These are phyloP conservation scores for Trichothecium sympodiale DNA, from an alignment of 2,329 filamentous ascomycete genomes.

Conservation along the genomic window DNA sequence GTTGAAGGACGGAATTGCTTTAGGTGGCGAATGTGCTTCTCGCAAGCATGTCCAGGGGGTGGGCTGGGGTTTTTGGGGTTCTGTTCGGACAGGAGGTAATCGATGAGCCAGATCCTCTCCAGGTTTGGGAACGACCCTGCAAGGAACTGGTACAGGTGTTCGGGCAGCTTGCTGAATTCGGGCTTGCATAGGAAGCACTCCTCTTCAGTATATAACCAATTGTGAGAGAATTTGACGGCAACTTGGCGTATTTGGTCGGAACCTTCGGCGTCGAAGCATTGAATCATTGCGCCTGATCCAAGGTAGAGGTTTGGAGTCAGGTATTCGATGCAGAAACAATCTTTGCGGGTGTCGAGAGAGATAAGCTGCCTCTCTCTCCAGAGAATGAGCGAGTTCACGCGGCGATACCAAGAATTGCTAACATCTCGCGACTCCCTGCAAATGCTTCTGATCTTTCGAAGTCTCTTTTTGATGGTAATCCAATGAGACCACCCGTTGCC, in stretches of 20 bases:
- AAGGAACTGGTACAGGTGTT: constrained; percentile 32
- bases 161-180: constrained; percentile 19
- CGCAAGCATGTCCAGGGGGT: too few species aligned
- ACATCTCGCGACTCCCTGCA: too few species aligned
- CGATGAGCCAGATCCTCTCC: constrained; percentile 32
- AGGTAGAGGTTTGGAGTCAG: constrained; percentile 16
- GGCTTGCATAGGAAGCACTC: constrained; percentile 12
- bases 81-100: constrained; percentile 25
- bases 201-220: constrained; percentile 26
- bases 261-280: constrained; percentile 14
- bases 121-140: constrained; percentile 28
- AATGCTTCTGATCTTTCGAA: too few species aligned
- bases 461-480: too few species aligned
- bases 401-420: too few species aligned
- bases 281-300: constrained; percentile 14
- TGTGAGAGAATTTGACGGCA: constrained; percentile 29
- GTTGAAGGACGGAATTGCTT: constrained; percentile 6
- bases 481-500: too few species aligned
- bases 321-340: constrained; percentile 15
- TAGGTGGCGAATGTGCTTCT: too few species aligned
- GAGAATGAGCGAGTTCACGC: too few species aligned
- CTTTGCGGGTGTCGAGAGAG: too few species aligned
- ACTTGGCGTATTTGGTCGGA: constrained; percentile 24
- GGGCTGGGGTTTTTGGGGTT: too few species aligned
- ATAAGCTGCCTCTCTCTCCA: too few species aligned